These are phyloP conservation scores for Alternaria metachromatica DNA, from an alignment of 2,329 filamentous ascomycete genomes.

Conservation along the genomic window DNA sequence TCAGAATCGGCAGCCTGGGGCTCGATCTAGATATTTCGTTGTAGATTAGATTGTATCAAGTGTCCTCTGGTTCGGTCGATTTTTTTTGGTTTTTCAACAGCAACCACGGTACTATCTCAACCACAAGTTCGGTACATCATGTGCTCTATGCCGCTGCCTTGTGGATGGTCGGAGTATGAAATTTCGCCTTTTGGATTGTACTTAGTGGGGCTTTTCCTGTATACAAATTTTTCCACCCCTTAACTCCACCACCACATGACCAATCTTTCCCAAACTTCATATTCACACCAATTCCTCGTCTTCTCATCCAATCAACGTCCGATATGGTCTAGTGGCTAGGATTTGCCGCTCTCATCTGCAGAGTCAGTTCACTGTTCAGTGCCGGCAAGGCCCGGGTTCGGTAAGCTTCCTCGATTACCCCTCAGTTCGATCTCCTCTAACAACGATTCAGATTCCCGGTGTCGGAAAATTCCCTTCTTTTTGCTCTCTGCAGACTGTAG, in stretches of 20 bases:
- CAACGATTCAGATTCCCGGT: background rate
- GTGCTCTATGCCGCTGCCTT: no score
- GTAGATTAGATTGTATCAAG: background rate
- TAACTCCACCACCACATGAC: background rate
- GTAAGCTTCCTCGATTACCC: background rate
- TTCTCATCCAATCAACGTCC: background rate
- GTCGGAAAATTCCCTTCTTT: background rate
- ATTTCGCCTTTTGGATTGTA: background rate
- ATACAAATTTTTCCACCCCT: background rate
- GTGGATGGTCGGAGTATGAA: no score
- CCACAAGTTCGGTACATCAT: no score
- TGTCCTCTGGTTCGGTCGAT: no score
- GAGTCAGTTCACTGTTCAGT: conserved; percentile 1
- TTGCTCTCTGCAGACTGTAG: background rate
- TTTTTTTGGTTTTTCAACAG: no score
- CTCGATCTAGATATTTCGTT: background rate
- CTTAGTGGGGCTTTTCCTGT: background rate
- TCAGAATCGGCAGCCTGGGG: conserved; percentile 29
- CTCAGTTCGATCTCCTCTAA: background rate
- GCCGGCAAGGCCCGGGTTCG: conserved; percentile 3
- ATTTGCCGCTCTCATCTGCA: conserved; percentile 2
- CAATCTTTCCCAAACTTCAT: background rate
- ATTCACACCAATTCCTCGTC: background rate
- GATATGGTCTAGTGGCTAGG: conserved; percentile 4
- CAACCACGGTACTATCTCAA: no score